Conservation (phyloP, 768 basidiomycete genomes). For the Bullera alba region DNA sequence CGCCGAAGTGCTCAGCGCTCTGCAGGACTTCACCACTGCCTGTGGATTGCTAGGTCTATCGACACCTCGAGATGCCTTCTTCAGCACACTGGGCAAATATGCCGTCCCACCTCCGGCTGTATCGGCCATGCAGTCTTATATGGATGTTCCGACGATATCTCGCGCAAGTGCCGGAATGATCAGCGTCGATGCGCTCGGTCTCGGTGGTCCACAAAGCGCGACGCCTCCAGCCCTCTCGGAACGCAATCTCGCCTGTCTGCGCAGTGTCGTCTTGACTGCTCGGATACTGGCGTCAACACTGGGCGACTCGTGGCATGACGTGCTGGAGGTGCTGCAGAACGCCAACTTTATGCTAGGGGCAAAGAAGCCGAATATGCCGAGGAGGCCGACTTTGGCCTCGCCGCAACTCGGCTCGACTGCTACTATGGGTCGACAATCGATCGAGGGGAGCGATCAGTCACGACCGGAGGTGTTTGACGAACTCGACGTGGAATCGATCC, state of each 20-base stretch:
- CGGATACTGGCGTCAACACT: constrained; percentile 76
- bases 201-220: constrained; percentile 18
- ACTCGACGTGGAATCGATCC: constrained; percentile 56
- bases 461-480: constrained; percentile 26
- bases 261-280: constrained; percentile 68
- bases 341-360: constrained; percentile 74
- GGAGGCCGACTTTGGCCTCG: constrained; percentile 16
- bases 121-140: constrained; percentile 62
- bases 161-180: constrained; percentile 12
- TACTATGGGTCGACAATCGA: constrained; percentile 4
- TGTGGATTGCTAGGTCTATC: constrained; percentile 78
- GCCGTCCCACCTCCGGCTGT: constrained; percentile 88
- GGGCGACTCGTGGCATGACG: constrained; percentile 84
- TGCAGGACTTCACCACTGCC: constrained; percentile 77
- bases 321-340: constrained; percentile 86
- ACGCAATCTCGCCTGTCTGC: constrained; percentile 83
- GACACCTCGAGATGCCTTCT: constrained; percentile 88
- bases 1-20: constrained; percentile 70
- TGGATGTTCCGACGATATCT: constrained; percentile 28
- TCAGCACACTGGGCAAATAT: constrained; percentile 79
- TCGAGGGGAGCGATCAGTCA: neutral
- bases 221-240: constrained; percentile 69
- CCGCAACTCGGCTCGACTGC: constrained; percentile 18
- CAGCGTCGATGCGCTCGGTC: constrained; percentile 45
- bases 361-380: constrained; percentile 8